These are phyloP conservation scores for Claviceps spartinae DNA, from an alignment of 2,329 filamentous ascomycete species.

Conservation along the genomic window DNA sequence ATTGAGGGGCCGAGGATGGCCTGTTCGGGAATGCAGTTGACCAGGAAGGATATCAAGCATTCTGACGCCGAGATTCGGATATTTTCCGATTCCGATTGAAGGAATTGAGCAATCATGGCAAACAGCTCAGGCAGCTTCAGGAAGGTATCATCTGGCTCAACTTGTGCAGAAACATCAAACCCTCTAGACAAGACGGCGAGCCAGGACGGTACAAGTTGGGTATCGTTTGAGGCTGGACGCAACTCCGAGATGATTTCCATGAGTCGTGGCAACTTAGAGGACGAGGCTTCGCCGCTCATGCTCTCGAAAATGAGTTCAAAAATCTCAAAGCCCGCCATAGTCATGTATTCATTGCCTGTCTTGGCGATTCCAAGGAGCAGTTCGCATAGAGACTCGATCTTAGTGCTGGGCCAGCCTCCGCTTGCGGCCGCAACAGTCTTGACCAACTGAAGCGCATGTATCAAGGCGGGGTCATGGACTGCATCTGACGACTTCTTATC, in stretches of 20 bases:
- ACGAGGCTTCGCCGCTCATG: constrained; percentile 77
- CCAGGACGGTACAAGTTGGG: constrained; percentile 89
- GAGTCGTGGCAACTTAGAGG: constrained; percentile 75
- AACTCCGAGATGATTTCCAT: constrained; percentile 87
- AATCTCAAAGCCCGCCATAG: constrained; percentile 90
- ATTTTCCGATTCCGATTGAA: constrained; percentile 79
- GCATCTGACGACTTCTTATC: constrained; percentile 44
- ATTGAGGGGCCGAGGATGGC: constrained; percentile 81
- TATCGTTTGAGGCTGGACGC: constrained; percentile 83
- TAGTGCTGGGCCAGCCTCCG: constrained; percentile 90
- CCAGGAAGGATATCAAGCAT: constrained; percentile 84
- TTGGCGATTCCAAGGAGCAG: constrained; percentile 76
- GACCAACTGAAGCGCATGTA: constrained; percentile 83
- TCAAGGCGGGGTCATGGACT: constrained; percentile 66
- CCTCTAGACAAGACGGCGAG: constrained; percentile 89
- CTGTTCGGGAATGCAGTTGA: constrained; percentile 72
- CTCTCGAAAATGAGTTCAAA: constrained; percentile 95
- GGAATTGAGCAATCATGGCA: constrained; percentile 62
- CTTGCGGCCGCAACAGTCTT: constrained; percentile 80
- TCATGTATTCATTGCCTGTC: constrained; percentile 88
- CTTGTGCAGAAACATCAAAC: constrained; percentile 83
- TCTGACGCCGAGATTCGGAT: constrained; percentile 91
- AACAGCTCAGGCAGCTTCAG: constrained; percentile 80
- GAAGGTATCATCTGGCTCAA: constrained; percentile 84
- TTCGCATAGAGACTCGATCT: constrained; percentile 86